Conservation (phyloP, 345 rosid genomes). For the Eutrema heterophyllum region DNA sequence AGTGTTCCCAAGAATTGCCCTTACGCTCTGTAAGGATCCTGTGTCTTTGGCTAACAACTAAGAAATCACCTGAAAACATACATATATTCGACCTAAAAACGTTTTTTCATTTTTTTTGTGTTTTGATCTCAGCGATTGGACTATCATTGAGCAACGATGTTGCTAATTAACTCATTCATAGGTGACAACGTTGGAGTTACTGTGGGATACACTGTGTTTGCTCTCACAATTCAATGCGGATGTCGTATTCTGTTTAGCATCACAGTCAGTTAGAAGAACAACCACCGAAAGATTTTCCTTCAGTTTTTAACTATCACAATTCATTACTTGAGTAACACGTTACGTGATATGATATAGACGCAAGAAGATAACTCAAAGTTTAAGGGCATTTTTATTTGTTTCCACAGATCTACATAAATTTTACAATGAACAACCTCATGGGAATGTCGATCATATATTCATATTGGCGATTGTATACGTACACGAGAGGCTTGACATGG, state of each 20-base stretch:
- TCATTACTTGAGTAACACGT: not conserved
- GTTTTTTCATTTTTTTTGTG: not conserved
- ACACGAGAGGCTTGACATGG: constrained; percentile 22
- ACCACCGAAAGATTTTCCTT: constrained; percentile 6
- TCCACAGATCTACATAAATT: constrained; percentile 21
- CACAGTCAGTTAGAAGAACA: constrained; percentile 20
- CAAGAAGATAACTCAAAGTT: not conserved
- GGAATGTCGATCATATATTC: constrained; percentile 16
- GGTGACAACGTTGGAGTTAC: constrained; percentile 21
- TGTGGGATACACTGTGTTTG: constrained; percentile 19
- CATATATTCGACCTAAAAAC: not conserved
- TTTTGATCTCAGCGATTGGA: constrained; percentile 16
- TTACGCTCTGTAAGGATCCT: constrained; percentile 19
- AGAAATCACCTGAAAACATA: not conserved
- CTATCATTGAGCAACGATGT: constrained; percentile 14
- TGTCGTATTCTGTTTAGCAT: constrained; percentile 25
- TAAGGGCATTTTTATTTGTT: not conserved
- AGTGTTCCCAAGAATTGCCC: constrained; percentile 25
- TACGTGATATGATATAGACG: not conserved
- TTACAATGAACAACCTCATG: constrained; percentile 27
- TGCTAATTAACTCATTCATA: constrained; percentile 8
- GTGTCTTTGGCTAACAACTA: not conserved
- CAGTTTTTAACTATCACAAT: not conserved
- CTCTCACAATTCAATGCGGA: constrained; percentile 29
- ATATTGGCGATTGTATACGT: constrained; percentile 23